Base-by-base conservation (phyloP, 805 yeast genomes). In the Candida hungchunana region DNA sequence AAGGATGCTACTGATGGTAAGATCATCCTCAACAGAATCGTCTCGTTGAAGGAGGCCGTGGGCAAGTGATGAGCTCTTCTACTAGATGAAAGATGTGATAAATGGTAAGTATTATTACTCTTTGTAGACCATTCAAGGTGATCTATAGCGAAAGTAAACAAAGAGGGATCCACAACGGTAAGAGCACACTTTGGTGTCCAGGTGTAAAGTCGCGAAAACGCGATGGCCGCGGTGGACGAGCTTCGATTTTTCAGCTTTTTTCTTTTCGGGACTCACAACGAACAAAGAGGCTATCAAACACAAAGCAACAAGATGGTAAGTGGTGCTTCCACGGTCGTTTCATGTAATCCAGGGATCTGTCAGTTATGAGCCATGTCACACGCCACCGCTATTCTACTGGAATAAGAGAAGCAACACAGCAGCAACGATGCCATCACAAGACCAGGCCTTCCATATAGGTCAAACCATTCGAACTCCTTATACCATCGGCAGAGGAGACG, bases 21-120 rank as follows among this genome's bases (percentile, higher is more conserved):
- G 40, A 64, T 89, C 45, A 72, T 93, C 22, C 68, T 93, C 58
- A 93, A 93, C 66, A 77, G 96, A 60, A 87, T 90, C 53, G 98
- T 93, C 27, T 82, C 96, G 11, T 75, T 93, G 64, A 93, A 90
- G 69, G 95, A 87, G 46, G 62, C 77, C 19, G 73, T 11, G 74
- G 76, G 50, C 60, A 58, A 52, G 21, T 35, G 17, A 34, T 15
- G n/a, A n/a, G n/a, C n/a, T n/a, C n/a, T n/a, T n/a, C n/a, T n/a
- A n/a, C n/a, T n/a, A n/a, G n/a, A n/a, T n/a, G n/a, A n/a, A n/a
- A n/a, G n/a, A n/a, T n/a, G n/a, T n/a, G n/a, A n/a, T n/a, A n/a
- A n/a, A n/a, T n/a, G n/a, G n/a, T n/a, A n/a, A n/a, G n/a, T n/a
- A n/a, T n/a, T n/a, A n/a, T n/a, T n/a, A n/a, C n/a, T n/a, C n/a